A percentile compares a stretch with the other conserved stretches of the same genome.
Conservation (phyloP, 2,329 filamentous ascomycete species). For the Penicillium occitanis region DNA sequence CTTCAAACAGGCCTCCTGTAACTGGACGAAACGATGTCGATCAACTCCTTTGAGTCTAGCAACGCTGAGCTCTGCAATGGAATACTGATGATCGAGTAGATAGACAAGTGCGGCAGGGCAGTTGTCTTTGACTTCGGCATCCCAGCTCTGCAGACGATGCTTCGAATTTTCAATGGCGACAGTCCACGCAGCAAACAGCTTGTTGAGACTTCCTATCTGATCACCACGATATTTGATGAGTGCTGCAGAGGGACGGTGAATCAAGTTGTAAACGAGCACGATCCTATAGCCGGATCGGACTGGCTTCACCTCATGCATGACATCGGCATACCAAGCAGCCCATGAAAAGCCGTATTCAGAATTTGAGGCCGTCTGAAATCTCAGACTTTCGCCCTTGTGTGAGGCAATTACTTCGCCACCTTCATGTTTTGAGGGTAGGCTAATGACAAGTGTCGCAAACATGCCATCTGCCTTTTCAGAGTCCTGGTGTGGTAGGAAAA, state of each 20-base stretch:
- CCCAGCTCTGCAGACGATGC: neutral
- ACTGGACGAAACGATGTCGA: conserved; percentile 20
- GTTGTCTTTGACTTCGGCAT: neutral
- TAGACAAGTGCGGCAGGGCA: conserved; percentile 25
- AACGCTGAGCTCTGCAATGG: conserved; percentile 25
- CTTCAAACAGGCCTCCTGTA: conserved; percentile 24
- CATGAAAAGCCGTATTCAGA: conserved; percentile 26
- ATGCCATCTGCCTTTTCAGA: conserved; percentile 51
- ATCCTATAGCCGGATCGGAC: conserved; percentile 51
- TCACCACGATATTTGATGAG: conserved; percentile 3
- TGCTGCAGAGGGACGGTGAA: conserved; percentile 28
- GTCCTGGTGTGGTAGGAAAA: conserved; percentile 52
- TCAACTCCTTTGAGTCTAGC: conserved; percentile 29
- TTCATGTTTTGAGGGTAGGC: conserved; percentile 50
- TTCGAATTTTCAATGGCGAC: neutral
- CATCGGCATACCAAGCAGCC: conserved; percentile 53
- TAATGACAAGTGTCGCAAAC: conserved; percentile 54
- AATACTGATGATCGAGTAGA: conserved; percentile 29
- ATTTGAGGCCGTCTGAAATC: conserved; percentile 31
- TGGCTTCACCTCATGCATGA: conserved; percentile 52
- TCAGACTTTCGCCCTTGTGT: conserved; percentile 37
- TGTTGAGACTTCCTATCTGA: neutral
- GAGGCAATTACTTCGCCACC: conserved; percentile 49
- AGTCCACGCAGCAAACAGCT: conserved; percentile 19
- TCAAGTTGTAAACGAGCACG: conserved; percentile 56